Percentiles rank a stretch among this genome's conserved stretches.
These are phyloP conservation scores for Dactylellina cionopaga DNA, from an alignment of 2,329 filamentous ascomycete species.

Conservation along the genomic window DNA sequence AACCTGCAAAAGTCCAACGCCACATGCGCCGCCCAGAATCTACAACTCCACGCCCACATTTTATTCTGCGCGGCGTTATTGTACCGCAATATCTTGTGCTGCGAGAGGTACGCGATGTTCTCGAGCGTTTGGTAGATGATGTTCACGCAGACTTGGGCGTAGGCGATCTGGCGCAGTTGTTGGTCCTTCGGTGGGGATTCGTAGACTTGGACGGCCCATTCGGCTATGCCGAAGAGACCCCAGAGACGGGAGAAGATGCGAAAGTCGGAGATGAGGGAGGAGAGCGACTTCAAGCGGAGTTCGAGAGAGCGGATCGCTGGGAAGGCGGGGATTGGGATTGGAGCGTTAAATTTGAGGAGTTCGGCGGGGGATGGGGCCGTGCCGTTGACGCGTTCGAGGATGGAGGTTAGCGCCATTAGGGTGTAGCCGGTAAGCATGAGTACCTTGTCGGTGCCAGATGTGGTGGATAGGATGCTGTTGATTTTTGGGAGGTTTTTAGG, in stretches of 20 bases:
- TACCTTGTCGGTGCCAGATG: constrained; percentile 74
- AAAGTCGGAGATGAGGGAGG: constrained; percentile 74
- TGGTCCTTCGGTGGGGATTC: constrained; percentile 61
- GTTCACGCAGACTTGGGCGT: constrained; percentile 74
- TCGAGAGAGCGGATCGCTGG: constrained; percentile 64
- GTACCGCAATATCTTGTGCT: constrained; percentile 75
- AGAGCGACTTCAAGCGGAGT: constrained; percentile 69
- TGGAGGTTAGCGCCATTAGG: constrained; percentile 67
- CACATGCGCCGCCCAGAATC: constrained; percentile 83
- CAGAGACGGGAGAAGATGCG: constrained; percentile 80
- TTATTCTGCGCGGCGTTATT: constrained; percentile 68
- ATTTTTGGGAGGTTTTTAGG: constrained; percentile 63
- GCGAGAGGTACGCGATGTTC: constrained; percentile 80
- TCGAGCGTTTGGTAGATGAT: constrained; percentile 80
- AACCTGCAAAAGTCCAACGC: constrained; percentile 78
- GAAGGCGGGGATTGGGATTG: constrained; percentile 63
- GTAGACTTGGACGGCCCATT: constrained; percentile 66
- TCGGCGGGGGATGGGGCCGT: constrained; percentile 67
- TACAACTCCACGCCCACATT: constrained; percentile 76
- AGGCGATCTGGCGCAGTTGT: constrained; percentile 67
- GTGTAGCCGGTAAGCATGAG: constrained; percentile 76
- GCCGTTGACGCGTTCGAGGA: constrained; percentile 69
- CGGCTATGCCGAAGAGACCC: constrained; percentile 77
- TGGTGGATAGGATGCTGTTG: constrained; percentile 74
- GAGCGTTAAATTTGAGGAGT: constrained; percentile 64